Evolutionary conservation across 2,329 filamentous ascomycete genomes (phyloP), one percentile per base, ranked within the genome.

Genomic region (Calonectria fujianensis): DNA sequence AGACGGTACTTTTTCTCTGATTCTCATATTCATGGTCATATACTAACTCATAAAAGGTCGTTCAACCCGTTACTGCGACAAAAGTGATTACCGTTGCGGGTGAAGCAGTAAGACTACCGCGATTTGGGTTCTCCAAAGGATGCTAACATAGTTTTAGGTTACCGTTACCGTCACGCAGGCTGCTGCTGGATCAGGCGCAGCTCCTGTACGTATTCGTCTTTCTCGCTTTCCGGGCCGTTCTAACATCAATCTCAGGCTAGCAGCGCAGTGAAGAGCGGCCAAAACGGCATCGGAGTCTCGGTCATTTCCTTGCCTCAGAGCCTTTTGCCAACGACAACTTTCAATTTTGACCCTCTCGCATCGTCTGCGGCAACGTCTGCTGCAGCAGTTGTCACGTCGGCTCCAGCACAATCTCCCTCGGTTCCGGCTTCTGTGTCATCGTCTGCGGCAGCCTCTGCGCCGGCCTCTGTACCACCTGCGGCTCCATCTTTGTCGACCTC

Each of bases 241-340:
- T 63, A 63, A 63, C 16, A 39, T 20, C 5, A 20, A 2, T 64
- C 27, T 24, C n/a, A 72, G 59, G 67, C 54, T 51, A 65, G 39
- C 39, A 52, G 39, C 37, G 71, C 39, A 20, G 57, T 63, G 1
- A 29, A 65, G n/a, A 69, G 45, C 37, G 51, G 37, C 16, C 66
- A 69, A n/a, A 79, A 82, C 41, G 80, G 80, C 16, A 72, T 82
- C 16, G 83, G 83, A 10, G 83, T 85, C n/a, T 79, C 79, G 20
- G 82, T 80, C 24, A 70, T 84, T 50, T 80, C 83, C 27, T 81
- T 84, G 39, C 67, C 78, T 8, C 51, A 76, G 35, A 80, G 79
- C 35, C 71, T 72, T 2, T 72, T 82, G 57, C 82, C 83, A 20
- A 82, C 68, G n/a, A 84, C 83, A 9, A 84, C 82, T n/a, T 74